phyloP scores from a whole-genome alignment of 768 basidiomycete species.

The Rhodocollybia butyracea region DNA sequence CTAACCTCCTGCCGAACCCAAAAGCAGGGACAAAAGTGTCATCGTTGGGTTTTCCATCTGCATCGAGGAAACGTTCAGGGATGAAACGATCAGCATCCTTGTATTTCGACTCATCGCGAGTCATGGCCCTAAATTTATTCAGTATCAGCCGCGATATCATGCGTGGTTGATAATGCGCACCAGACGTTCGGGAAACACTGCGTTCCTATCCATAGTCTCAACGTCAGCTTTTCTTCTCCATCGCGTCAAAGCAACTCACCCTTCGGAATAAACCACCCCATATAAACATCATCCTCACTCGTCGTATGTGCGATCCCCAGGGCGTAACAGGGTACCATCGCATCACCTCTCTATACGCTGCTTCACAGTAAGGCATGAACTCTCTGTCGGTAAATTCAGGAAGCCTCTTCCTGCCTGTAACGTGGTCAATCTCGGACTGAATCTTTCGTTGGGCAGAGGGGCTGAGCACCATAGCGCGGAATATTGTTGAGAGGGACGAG shows the following conservation, averaged over 20 bases:
- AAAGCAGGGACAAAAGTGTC: background rate
- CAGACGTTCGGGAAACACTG: background rate
- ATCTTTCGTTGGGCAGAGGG: slow-evolving; percentile 19
- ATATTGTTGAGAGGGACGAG: slow-evolving; percentile 14
- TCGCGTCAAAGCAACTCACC: background rate
- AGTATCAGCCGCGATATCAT: background rate
- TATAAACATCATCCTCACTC: slow-evolving; percentile 5
- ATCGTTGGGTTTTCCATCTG: background rate
- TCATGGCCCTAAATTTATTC: background rate
- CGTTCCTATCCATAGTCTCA: background rate
- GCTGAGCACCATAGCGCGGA: slow-evolving; percentile 20
- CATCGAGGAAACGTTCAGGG: background rate
- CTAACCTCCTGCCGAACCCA: background rate
- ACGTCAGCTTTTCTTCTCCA: background rate
- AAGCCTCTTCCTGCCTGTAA: slow-evolving; percentile 20
- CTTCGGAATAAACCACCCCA: slow-evolving; percentile 5
- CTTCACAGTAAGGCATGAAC: slow-evolving; percentile 23
- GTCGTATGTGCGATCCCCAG: background rate
- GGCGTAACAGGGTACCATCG: background rate
- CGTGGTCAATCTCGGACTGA: slow-evolving; percentile 21
- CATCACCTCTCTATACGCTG: slow-evolving; percentile 17
- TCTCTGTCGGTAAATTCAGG: slow-evolving; percentile 20
- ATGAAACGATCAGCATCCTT: background rate
- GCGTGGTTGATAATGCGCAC: background rate
- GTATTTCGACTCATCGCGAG: background rate